Base-by-base conservation (phyloP, 305 asterid genomes). In the Lippia alba region DNA sequence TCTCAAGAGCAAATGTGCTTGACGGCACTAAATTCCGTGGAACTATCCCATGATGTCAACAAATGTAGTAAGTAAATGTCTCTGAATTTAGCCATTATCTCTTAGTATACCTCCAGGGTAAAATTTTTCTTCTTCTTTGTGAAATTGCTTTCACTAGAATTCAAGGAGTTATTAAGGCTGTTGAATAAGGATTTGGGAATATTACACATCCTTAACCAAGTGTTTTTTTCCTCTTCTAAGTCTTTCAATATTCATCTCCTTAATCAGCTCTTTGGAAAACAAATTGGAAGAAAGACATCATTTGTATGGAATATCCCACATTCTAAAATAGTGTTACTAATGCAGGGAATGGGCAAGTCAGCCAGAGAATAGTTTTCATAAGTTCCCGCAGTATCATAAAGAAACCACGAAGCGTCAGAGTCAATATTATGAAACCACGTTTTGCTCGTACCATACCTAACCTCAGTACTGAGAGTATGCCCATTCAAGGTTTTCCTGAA, bases 401-500 rank as follows among this genome's bases (percentile, higher is more conserved):
- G 79, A 83, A 74, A 76, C 32, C 77, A 57, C 83, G 74, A 64
- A 66, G 61, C 8, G 68, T 33, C 57, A 76, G 75, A 78, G 77
- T 83, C 76, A 84, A 81, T 71, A 56, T 67, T 36, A 87, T 84
- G 75, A 78, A 79, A 64, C 80, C 85, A 63, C 83, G 78, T 24
- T 69, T 70, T 49, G 54, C 87, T 39, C 86, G 85, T 63, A 75
- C 82, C 66, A 69, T 77, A 67, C 84, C 87, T 65, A 78, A 67
- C 49, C 72, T 84, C 67, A 84, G 73, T 65, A 79, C 86, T 12
- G 87, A 80, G 18, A 80, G 86, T 66, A 74, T 84, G 64, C 84
- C 94, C 51, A 75, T 83, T 54, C 76, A 78, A 73, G 63, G 82
- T 62, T 84, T 86, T 76, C 87, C 96, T 12, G 84, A 85, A 72